A percentile compares a stretch with the other conserved stretches of the same genome.
These are phyloP conservation scores for Neopestalotiopsis sp. DNA, from an alignment of 2,329 filamentous ascomycete species.

Conservation along the genomic window DNA sequence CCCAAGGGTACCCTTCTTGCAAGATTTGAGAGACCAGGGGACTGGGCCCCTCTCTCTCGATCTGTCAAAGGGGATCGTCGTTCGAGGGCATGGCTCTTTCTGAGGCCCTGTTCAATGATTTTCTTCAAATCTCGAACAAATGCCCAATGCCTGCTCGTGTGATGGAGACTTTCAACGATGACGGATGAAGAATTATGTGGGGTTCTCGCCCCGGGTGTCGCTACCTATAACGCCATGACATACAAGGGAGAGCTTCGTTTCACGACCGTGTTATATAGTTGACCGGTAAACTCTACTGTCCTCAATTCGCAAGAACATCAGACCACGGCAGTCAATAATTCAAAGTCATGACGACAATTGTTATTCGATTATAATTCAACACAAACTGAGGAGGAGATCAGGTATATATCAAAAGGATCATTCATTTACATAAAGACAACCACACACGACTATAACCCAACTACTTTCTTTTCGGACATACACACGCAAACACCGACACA, in stretches of 20 bases:
- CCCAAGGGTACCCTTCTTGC: neutral
- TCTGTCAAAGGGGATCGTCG: neutral
- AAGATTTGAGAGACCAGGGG: neutral
- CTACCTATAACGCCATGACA: neutral
- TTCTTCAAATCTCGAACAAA: neutral
- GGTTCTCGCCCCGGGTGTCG: neutral
- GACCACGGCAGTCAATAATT: neutral
- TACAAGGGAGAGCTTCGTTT: neutral
- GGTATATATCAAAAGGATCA: neutral
- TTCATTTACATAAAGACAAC: neutral
- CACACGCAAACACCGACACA: neutral
- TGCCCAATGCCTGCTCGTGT: neutral
- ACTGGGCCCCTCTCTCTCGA: neutral
- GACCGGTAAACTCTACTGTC: constrained; percentile 1
- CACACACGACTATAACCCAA: neutral
- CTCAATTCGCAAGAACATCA: neutral
- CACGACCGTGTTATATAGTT: neutral
- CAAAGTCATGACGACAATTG: neutral
- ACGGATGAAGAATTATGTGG: neutral
- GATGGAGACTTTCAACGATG: neutral
- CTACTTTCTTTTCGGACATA: neutral
- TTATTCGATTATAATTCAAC: neutral
- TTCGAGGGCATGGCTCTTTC: neutral
- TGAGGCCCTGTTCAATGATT: neutral
- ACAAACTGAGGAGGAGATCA: neutral